These are phyloP conservation scores for Westerdykella sp. DNA, from an alignment of 2,329 filamentous ascomycete species.

Conservation along the genomic window DNA sequence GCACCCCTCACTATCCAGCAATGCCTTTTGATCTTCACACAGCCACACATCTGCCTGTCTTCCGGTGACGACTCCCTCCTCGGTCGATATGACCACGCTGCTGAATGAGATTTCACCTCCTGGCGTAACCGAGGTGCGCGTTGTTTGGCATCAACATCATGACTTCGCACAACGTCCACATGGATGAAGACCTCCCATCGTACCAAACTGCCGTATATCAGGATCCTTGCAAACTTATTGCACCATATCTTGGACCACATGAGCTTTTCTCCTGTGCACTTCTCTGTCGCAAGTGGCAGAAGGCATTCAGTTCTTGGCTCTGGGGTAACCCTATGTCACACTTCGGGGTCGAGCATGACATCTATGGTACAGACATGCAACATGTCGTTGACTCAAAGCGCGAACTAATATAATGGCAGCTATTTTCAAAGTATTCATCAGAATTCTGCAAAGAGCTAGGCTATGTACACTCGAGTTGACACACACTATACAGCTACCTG, in stretches of 20 bases:
- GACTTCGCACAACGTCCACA: conserved; percentile 16
- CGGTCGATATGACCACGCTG: background rate
- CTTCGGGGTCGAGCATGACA: conserved; percentile 55
- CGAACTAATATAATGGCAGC: conserved; percentile 34
- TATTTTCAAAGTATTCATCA: conserved; percentile 54
- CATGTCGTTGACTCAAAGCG: background rate
- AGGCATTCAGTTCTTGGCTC: conserved; percentile 52
- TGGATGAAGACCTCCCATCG: conserved; percentile 56
- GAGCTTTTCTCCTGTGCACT: conserved; percentile 52
- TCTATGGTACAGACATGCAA: conserved; percentile 43
- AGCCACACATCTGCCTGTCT: too few species aligned
- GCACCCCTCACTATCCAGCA: too few species aligned
- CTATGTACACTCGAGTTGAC: conserved; percentile 50
- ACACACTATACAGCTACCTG: conserved; percentile 56
- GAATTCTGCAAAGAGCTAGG: conserved; percentile 50
- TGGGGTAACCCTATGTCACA: conserved; percentile 60
- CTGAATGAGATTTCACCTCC: too few species aligned
- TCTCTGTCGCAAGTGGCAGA: conserved; percentile 53
- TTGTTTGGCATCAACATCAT: too few species aligned
- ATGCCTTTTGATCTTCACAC: too few species aligned
- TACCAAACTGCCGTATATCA: conserved; percentile 52
- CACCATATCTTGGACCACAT: conserved; percentile 50
- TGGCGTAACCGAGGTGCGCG: too few species aligned
- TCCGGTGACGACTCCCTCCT: too few species aligned
- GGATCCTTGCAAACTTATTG: conserved; percentile 52